A percentile compares a stretch with the other conserved stretches of the same genome.
Evolutionary conservation across 495 filamentous ascomycete species (phyloP).

Genomic region (Annulohypoxylon bovei): DNA sequence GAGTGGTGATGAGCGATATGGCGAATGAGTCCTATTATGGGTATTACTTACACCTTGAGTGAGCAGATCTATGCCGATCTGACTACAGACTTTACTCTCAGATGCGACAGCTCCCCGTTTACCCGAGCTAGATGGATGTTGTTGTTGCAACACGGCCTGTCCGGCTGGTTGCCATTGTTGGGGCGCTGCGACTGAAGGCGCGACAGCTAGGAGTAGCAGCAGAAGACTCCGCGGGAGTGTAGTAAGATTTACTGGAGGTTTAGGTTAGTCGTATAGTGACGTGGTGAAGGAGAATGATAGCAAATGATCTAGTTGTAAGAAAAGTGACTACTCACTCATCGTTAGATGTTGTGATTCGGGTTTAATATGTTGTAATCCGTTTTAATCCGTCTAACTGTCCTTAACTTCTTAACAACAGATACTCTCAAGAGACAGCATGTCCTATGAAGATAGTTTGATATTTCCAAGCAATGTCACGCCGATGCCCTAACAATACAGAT

Average conservation of each 20-base stretch:
- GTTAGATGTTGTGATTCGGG: slow-evolving; percentile 20
- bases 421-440: slow-evolving; percentile 13
- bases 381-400: neutral
- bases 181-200: slow-evolving; percentile 27
- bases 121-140: slow-evolving; percentile 22
- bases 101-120: slow-evolving; percentile 79
- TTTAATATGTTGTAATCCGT: slow-evolving; percentile 27
- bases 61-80: slow-evolving; percentile 77
- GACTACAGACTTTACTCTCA: slow-evolving; percentile 78
- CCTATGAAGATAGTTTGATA: neutral
- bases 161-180: slow-evolving; percentile 17
- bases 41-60: slow-evolving; percentile 60
- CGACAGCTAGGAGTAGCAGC: slow-evolving; percentile 26
- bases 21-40: neutral
- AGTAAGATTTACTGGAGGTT: slow-evolving; percentile 5
- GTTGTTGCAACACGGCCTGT: slow-evolving; percentile 34
- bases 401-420: slow-evolving; percentile 7
- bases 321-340: slow-evolving; percentile 27
- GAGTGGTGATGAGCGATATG: neutral
- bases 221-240: slow-evolving; percentile 35
- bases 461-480: neutral
- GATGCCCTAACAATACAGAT: neutral
- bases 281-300: neutral
- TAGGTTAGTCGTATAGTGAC: neutral
- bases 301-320: neutral